Percentiles rank a stretch among this genome's conserved stretches.
Conservation (phyloP, 2,329 filamentous ascomycete species). For the Colletotrichum sp. region DNA sequence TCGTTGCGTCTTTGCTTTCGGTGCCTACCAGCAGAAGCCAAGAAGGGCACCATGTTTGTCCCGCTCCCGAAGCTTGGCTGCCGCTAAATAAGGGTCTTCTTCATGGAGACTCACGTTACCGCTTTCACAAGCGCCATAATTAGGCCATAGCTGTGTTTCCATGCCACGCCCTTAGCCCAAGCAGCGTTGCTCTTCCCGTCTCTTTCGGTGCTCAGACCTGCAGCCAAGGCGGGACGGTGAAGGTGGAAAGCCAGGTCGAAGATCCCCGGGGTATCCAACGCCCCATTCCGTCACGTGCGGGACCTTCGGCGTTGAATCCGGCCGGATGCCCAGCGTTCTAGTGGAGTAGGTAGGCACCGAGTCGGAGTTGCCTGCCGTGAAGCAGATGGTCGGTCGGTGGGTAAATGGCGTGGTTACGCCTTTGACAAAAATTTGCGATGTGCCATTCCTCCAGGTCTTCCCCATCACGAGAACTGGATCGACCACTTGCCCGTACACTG, state of each 20-base stretch:
- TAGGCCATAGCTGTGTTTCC: not conserved
- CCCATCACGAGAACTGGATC: not conserved
- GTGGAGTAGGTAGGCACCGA: not conserved
- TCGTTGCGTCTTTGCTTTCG: not conserved
- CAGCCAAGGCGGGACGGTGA: not conserved
- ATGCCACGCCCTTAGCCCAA: not conserved
- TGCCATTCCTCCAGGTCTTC: not conserved
- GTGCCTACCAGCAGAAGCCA: not conserved
- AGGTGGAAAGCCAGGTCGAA: not conserved
- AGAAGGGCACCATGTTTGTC: not conserved
- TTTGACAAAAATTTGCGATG: not conserved
- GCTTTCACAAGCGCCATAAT: not conserved
- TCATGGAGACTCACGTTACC: not conserved
- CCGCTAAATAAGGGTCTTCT: not conserved
- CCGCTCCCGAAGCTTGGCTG: not conserved
- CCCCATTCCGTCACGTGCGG: not conserved
- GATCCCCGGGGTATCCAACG: not conserved
- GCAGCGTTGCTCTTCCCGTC: not conserved
- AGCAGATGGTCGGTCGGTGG: too few species aligned
- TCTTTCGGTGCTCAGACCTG: not conserved
- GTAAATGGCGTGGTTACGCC: not conserved
- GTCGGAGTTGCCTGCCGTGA: not conserved
- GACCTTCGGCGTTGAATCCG: not conserved
- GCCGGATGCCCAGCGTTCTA: not conserved
- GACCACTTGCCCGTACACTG: not conserved